Percentiles rank a stretch among this genome's conserved stretches.
Conservation (phyloP, 1,284 basidiomycete species). For the Vanrija pseudolonga region DNA sequence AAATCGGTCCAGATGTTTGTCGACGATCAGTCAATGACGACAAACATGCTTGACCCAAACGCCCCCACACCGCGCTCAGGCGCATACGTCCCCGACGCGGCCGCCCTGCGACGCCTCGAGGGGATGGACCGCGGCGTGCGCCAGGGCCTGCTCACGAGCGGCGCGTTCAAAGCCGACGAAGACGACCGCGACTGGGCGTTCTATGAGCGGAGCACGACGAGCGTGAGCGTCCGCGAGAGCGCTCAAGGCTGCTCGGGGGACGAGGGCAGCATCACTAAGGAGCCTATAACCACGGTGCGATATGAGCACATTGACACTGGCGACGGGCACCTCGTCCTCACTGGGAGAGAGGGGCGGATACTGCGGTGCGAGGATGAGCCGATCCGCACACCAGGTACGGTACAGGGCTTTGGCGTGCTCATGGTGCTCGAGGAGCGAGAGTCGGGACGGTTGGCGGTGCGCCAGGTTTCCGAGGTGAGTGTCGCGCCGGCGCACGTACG, state of each 20-base stretch:
- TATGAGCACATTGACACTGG: conserved; percentile 67
- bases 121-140: conserved; percentile 3
- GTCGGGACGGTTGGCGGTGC: conserved; percentile 60
- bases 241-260: background rate
- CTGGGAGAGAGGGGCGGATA: conserved; percentile 68
- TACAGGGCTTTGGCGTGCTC: conserved; percentile 81
- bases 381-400: conserved; percentile 76
- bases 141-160: conserved; percentile 21
- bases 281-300: conserved; percentile 57
- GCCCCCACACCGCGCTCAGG: conserved; percentile 24
- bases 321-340: conserved; percentile 68
- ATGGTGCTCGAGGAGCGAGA: conserved; percentile 70
- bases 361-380: conserved; percentile 80
- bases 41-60: conserved; percentile 35
- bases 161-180: conserved; percentile 12
- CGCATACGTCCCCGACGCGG: conserved; percentile 8
- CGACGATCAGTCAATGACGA: conserved; percentile 30
- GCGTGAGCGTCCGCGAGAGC: conserved; percentile 4
- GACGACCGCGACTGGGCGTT: background rate
- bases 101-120: background rate
- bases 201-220: background rate
- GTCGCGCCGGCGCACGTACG: too few relatives aligned
- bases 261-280: too few relatives aligned
- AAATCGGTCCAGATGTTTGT: conserved; percentile 32
- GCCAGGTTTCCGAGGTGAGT: conserved; percentile 76